These are phyloP conservation scores for Aspergillus sojae DNA, from an alignment of 2,329 filamentous ascomycete genomes.

Conservation along the genomic window DNA sequence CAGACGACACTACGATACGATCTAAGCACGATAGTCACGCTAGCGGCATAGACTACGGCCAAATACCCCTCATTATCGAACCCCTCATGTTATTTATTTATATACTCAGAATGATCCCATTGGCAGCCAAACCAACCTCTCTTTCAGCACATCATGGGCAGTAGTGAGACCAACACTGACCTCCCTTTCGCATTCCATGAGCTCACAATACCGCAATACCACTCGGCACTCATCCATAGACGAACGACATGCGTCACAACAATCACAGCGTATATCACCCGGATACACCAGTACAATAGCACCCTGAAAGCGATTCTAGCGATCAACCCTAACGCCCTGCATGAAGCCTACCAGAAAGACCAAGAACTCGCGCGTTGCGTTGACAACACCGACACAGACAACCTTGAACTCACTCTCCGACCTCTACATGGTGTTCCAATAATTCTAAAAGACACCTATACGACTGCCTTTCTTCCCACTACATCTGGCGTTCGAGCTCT, in stretches of 20 bases:
- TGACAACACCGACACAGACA: not conserved
- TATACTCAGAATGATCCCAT: not conserved
- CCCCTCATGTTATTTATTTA: not conserved
- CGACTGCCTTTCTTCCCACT: constrained; percentile 58
- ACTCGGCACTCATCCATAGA: constrained; percentile 57
- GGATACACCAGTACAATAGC: constrained; percentile 61
- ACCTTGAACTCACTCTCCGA: constrained; percentile 1
- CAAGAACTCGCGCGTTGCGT: not conserved
- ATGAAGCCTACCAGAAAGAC: constrained; percentile 48
- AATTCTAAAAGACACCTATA: constrained; percentile 67
- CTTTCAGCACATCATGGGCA: not conserved
- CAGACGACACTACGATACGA: not conserved
- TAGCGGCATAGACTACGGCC: not conserved
- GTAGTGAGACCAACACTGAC: not conserved
- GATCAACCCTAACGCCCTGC: constrained; percentile 54
- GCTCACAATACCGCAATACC: constrained; percentile 61
- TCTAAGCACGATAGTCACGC: not conserved
- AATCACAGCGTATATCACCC: constrained; percentile 57
- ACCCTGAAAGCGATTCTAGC: constrained; percentile 60
- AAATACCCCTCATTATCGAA: not conserved
- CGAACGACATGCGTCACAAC: constrained; percentile 58
- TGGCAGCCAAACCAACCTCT: not conserved
- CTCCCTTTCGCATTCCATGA: constrained; percentile 45
- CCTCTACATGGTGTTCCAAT: constrained; percentile 63
- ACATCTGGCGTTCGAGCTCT: constrained; percentile 59